Base-by-base conservation (phyloP, 1,139 yeast species). In the Hyphopichia fennica region DNA sequence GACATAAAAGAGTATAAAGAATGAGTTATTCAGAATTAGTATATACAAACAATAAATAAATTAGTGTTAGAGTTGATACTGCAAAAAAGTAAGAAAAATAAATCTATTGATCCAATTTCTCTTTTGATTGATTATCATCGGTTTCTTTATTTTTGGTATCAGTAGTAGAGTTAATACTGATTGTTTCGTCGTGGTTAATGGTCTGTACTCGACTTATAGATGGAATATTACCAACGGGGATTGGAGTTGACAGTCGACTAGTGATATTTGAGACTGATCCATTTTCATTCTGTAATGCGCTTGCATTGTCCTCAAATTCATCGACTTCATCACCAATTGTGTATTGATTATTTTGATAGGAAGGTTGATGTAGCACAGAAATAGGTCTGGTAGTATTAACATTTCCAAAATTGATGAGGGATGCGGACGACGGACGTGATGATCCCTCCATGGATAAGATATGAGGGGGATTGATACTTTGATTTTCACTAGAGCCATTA, bases 141-240 rank as follows among this genome's bases (percentile, higher is more conserved):
- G 11, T 7, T n/a, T 29, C 32, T 6, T 29, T 29, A 7, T n/a
- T 31, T 6, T 16, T 16, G 8, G n/a, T 5, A 10, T 17, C 22
- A 13, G 18, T 30, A 7, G 9, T 30, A 7, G 4, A 3, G 10
- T 16, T 14, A 15, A 7, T n/a, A n/a, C 4, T 4, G 17, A 28
- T 28, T 14, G 4, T 15, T 28, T 28, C 31, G 13, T 16, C 20
- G 8, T 22, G 16, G 36, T 50, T 58, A 8, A 60, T 45, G 4
- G 63, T 59, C 41, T 60, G 62, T 20, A 60, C 51, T 36, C 59
- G 48, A 25, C 58, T 56, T n/a, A 52, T 45, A 2, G 61, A 49
- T 1, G 46, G 46, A 9, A 49, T 49, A 35, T 48, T 38, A 28
- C 22, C 33, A 6, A 42, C n/a, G 14, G 47, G 49, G 22, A 40